Evolutionary conservation across 179 eudicot species (phyloP), one percentile per base, ranked within the genome.

Genomic region (Beta lomatogona): DNA sequence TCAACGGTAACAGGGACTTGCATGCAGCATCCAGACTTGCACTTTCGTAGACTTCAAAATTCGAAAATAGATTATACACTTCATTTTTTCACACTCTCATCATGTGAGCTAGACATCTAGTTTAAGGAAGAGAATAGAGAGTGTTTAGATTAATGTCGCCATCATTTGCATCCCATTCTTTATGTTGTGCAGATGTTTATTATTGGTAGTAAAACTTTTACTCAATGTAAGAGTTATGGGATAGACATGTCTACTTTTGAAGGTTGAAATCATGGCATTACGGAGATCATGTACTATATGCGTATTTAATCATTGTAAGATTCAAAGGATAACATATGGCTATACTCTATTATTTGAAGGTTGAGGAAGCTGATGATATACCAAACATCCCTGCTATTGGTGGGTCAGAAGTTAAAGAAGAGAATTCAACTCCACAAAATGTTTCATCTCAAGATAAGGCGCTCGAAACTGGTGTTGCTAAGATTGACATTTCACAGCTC

Each of bases 311-410:
- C 22, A 55, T 36, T 65, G 14, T 73, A 44, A 69, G 45, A 46
- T 70, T 65, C 73, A 21, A 9, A 36, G 19, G 5, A 28, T 36
- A 36, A 36, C 41, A 36, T 36, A 36, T 21, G 3, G 10, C 18
- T 46, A 25, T 60, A 50, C 41, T 63, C 55, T 75, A 25, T 48
- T 83, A 54, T 74, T 52, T 80, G 22, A 77, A 87, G 98, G 98
- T 94, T 76, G 98, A 94, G 84, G 97, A 93, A 4, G 60, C 64
- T 81, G 97, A 91, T 71, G 92, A 92, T 79, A 86, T 94, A 76
- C 80, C 87, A 81, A 93, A 92, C 52, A 82, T 93, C 70, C 91
- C 94, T 83, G 88, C 91, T 78, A 73, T 77, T 78, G 76, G 83
- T 84, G 86, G 87, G 82, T 78, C 89, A 77, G 90, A 85, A 79